phyloP scores from a whole-genome alignment of 192 early-diverging fungal genomes.

The Radiomyces spectabilis region DNA sequence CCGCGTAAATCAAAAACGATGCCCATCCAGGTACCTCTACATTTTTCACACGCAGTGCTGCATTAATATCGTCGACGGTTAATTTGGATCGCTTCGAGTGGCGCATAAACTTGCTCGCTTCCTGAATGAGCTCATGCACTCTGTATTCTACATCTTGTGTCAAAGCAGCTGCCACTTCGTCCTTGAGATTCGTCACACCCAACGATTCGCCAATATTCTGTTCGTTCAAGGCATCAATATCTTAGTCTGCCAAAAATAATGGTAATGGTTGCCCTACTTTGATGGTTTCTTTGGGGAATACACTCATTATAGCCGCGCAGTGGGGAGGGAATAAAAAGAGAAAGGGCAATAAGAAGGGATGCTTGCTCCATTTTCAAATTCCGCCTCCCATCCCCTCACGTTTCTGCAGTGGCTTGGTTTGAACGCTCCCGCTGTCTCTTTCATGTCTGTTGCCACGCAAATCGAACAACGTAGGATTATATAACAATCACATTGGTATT shows the following conservation, averaged over 20 bases:
- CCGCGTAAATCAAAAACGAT: not conserved
- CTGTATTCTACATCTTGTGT: conserved; percentile 94
- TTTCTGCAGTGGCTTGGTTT: too few species aligned
- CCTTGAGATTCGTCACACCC: conserved; percentile 77
- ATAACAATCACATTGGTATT: not conserved
- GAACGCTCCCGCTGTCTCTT: too few species aligned
- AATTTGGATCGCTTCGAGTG: conserved; percentile 83
- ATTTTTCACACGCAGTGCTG: conserved; percentile 84
- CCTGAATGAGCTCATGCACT: conserved; percentile 86
- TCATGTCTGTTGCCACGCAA: not conserved
- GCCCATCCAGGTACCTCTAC: too few species aligned
- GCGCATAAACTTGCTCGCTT: conserved; percentile 95
- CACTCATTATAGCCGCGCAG: conserved; percentile 20
- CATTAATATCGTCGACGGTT: conserved; percentile 79
- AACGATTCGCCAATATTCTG: conserved; percentile 78
- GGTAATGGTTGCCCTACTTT: conserved; percentile 25
- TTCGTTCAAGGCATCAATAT: too few species aligned
- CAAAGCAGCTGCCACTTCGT: conserved; percentile 76
- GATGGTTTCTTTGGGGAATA: conserved; percentile 52
- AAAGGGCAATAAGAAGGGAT: not conserved
- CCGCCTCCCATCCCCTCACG: too few species aligned
- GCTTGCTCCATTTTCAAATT: too few species aligned
- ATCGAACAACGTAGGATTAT: conserved; percentile 11
- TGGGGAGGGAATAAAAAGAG: conserved; percentile 1
- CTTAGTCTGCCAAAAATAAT: conserved; percentile 28